Evolutionary conservation across 305 asterid species (phyloP).

Genomic region (Solanum chacoense): DNA sequence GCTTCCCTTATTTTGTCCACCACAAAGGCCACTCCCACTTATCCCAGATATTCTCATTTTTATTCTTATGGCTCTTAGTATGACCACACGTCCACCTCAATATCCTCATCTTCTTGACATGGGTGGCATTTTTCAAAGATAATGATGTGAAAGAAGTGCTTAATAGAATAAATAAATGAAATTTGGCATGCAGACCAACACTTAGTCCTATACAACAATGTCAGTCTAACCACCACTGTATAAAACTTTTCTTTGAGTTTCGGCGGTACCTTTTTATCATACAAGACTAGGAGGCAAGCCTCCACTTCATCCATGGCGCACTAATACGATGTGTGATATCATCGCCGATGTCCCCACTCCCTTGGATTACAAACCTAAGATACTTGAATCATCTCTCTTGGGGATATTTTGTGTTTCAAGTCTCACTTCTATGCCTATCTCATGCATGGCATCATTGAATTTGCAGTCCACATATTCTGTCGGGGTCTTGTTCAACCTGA

Average conservation of each 20-base stretch:
- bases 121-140: neutral
- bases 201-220: neutral
- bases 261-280: neutral
- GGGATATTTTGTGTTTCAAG: neutral
- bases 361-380: neutral
- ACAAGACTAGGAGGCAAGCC: neutral
- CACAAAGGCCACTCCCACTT: neutral
- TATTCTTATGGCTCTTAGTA: neutral
- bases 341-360: neutral
- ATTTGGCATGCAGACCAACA: neutral
- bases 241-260: neutral
- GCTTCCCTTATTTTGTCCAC: neutral
- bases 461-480: neutral
- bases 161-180: neutral
- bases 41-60: neutral
- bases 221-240: neutral
- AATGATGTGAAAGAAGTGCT: neutral
- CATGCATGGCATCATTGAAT: neutral
- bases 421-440: neutral
- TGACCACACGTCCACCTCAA: neutral
- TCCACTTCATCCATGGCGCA: neutral
- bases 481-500: neutral
- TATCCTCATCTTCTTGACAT: neutral
- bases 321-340: neutral
- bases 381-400: neutral